Evolutionary conservation across 2,329 filamentous ascomycete genomes (phyloP).

Genomic region (Verticillium klebahnii): DNA sequence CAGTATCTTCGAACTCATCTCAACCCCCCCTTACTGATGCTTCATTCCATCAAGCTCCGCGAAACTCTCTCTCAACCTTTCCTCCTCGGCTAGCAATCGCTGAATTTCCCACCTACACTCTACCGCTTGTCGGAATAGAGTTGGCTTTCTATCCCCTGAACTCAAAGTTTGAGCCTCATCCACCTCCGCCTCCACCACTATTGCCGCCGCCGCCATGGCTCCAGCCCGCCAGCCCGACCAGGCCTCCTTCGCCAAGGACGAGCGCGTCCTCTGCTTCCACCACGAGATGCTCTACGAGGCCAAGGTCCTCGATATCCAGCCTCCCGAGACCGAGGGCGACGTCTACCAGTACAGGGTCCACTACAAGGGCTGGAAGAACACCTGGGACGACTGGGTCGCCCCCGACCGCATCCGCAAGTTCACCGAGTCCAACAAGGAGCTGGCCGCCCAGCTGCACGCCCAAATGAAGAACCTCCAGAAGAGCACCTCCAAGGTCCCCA

Average conservation of each 20-base stretch:
- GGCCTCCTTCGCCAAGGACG: conserved; percentile 63
- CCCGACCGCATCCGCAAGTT: conserved; percentile 91
- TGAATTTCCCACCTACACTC: neutral
- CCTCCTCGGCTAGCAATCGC: neutral
- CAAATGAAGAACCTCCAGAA: conserved; percentile 59
- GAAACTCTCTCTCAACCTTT: neutral
- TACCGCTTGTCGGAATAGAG: neutral
- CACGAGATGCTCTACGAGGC: conserved; percentile 97
- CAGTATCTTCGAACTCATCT: neutral
- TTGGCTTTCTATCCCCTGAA: neutral
- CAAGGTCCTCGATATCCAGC: conserved; percentile 79
- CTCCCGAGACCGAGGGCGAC: conserved; percentile 62
- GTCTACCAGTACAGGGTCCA: conserved; percentile 86
- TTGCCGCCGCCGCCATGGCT: conserved; percentile 26
- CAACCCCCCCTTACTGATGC: neutral
- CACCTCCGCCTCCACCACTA: neutral
- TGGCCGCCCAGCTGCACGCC: conserved; percentile 69
- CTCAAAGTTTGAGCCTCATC: neutral
- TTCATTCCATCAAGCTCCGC: neutral
- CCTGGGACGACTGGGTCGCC: conserved; percentile 98
- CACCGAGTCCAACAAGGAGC: conserved; percentile 89
- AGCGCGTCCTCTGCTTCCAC: conserved; percentile 95
- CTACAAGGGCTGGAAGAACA: conserved; percentile 99
- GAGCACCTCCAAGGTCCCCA: conserved; percentile 44
- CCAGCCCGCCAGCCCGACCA: conserved; percentile 31